These are phyloP conservation scores for Ilyonectria robusta DNA, from an alignment of 2,329 filamentous ascomycete genomes.

Conservation along the genomic window DNA sequence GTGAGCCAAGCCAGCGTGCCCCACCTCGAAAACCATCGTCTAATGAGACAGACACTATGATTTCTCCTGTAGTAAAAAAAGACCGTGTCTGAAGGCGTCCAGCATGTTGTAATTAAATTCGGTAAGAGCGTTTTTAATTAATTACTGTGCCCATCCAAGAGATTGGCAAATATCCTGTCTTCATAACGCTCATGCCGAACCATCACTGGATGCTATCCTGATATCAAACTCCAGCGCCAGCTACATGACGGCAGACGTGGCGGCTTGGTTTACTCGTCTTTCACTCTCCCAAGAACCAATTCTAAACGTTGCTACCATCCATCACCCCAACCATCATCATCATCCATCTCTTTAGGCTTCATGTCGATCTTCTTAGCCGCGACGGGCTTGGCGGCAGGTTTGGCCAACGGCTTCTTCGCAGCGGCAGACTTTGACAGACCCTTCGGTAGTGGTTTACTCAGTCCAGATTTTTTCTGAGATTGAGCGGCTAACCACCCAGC, in stretches of 20 bases:
- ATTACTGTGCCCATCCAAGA: constrained; percentile 19
- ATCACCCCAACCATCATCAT: constrained; percentile 76
- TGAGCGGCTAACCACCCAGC: constrained; percentile 95
- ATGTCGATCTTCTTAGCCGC: constrained; percentile 78
- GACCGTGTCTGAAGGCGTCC: too few relatives aligned
- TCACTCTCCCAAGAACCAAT: background rate
- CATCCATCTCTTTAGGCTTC: constrained; percentile 72
- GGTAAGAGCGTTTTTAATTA: constrained; percentile 8
- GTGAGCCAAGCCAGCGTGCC: background rate
- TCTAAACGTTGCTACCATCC: constrained; percentile 65
- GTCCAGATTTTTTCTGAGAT: constrained; percentile 76
- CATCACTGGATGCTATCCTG: constrained; percentile 38
- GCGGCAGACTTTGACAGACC: constrained; percentile 76
- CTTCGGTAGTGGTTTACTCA: constrained; percentile 81
- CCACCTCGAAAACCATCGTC: background rate
- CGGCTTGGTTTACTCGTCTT: constrained; percentile 5
- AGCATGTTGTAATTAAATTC: too few relatives aligned
- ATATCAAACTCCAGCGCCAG: constrained; percentile 31
- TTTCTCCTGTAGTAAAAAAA: too few relatives aligned
- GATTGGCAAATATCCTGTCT: constrained; percentile 14
- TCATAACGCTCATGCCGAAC: constrained; percentile 27
- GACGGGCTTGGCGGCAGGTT: constrained; percentile 60
- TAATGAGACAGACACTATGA: too few relatives aligned
- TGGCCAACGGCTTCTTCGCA: constrained; percentile 59
- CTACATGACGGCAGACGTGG: constrained; percentile 21